These are phyloP conservation scores for Cercophora samala DNA, from an alignment of 495 filamentous ascomycete species.

Conservation along the genomic window DNA sequence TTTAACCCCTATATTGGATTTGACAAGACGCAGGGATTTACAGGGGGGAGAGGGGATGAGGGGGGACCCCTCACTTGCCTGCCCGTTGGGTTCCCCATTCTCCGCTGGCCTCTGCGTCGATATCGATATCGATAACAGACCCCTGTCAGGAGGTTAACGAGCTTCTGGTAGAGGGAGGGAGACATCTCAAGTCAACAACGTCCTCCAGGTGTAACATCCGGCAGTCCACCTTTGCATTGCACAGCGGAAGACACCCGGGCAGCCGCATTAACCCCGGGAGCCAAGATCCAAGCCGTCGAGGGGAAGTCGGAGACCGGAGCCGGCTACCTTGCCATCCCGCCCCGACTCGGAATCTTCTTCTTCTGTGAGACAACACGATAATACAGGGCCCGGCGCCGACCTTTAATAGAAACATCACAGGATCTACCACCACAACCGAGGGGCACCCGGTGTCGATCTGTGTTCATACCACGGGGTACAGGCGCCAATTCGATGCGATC, in stretches of 20 bases:
- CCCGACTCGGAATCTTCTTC: background rate
- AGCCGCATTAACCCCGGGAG: background rate
- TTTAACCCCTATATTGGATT: no score
- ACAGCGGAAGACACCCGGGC: background rate
- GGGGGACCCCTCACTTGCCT: background rate
- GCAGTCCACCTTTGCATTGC: background rate
- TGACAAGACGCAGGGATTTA: background rate
- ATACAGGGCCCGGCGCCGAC: constrained; percentile 4
- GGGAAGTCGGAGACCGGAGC: background rate
- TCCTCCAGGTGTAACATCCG: background rate
- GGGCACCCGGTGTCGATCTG: constrained; percentile 3
- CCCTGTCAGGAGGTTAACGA: background rate
- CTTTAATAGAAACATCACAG: background rate
- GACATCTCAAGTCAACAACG: background rate
- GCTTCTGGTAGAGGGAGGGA: background rate
- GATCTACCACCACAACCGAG: background rate
- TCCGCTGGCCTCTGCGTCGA: no score
- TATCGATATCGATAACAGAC: background rate
- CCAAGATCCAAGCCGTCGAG: background rate
- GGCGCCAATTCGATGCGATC: background rate
- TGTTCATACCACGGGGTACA: background rate
- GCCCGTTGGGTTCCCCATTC: no score
- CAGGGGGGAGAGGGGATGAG: background rate
- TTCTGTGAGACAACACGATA: background rate
- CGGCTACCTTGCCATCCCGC: no score